Conservation (phyloP, 768 basidiomycete species). For the Lactarius trivialis region DNA sequence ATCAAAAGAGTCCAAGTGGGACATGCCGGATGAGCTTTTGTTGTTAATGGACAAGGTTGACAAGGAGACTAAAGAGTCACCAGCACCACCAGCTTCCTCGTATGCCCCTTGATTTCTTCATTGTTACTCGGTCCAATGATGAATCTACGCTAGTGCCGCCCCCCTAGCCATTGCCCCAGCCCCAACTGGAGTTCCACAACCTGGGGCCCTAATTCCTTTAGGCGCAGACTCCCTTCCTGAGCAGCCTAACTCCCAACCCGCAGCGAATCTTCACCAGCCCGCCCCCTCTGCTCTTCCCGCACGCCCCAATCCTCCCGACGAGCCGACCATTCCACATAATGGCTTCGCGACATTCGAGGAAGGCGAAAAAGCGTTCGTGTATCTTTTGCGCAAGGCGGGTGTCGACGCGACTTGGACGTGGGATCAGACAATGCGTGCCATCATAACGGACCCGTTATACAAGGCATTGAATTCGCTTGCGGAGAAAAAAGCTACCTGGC, state of each 20-base stretch:
- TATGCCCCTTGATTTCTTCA: background rate
- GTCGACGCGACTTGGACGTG: conserved; percentile 93
- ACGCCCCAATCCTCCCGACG: conserved; percentile 76
- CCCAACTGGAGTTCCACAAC: conserved; percentile 28
- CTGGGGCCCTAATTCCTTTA: conserved; percentile 12
- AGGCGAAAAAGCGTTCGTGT: conserved; percentile 91
- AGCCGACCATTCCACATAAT: conserved; percentile 84
- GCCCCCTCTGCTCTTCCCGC: conserved; percentile 57
- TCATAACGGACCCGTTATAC: conserved; percentile 97
- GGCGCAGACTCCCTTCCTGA: conserved; percentile 27
- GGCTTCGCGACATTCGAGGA: conserved; percentile 83
- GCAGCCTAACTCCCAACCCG: conserved; percentile 42
- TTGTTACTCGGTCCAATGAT: background rate
- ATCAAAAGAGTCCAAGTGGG: conserved; percentile 94
- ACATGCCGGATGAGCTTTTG: conserved; percentile 88
- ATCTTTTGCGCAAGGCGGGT: conserved; percentile 81
- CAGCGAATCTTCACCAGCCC: conserved; percentile 52
- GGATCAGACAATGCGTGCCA: conserved; percentile 97
- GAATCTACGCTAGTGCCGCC: conserved; percentile 4
- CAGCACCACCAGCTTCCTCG: conserved; percentile 21
- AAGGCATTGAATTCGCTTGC: conserved; percentile 89
- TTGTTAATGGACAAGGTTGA: conserved; percentile 82
- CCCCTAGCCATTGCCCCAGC: conserved; percentile 9
- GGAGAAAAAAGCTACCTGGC: conserved; percentile 91
- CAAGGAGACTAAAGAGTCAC: conserved; percentile 50